Conservation (phyloP, 441 rosid species). For the Geranium incanum region DNA sequence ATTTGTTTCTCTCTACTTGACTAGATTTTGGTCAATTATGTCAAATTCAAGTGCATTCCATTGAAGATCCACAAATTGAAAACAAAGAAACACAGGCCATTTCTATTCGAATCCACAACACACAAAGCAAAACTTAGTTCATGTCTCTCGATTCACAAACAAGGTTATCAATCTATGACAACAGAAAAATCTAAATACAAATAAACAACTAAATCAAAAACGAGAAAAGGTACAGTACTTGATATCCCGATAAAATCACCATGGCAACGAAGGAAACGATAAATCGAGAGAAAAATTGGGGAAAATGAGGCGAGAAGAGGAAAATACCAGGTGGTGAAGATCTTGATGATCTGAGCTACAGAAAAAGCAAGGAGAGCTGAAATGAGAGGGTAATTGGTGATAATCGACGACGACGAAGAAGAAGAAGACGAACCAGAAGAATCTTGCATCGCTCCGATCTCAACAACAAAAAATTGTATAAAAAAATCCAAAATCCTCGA, state of each 20-base stretch:
- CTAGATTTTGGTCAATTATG: neutral
- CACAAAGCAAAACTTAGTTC: neutral
- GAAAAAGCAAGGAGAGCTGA: constrained; percentile 50
- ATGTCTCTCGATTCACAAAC: constrained; percentile 2
- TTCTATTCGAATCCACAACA: neutral
- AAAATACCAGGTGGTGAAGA: constrained; percentile 60
- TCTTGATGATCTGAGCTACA: constrained; percentile 61
- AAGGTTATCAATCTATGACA: neutral
- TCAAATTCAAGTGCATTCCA: neutral
- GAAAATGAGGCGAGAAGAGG: neutral
- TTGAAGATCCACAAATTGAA: neutral
- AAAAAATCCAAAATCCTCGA: neutral
- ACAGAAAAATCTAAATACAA: neutral
- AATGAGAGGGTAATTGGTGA: constrained; percentile 58
- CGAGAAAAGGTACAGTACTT: neutral
- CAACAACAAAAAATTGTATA: neutral
- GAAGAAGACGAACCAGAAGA: constrained; percentile 29
- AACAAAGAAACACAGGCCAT: neutral
- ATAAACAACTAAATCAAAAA: neutral
- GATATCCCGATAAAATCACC: constrained; percentile 1
- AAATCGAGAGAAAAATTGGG: too few relatives aligned
- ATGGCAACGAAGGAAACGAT: too few relatives aligned
- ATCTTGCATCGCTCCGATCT: neutral
- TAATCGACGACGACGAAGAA: constrained; percentile 30
- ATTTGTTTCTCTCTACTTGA: neutral